Evolutionary conservation across 805 yeast species (phyloP), one percentile per base, ranked within the genome.

Genomic region (Cyberlindnera saturnus): DNA sequence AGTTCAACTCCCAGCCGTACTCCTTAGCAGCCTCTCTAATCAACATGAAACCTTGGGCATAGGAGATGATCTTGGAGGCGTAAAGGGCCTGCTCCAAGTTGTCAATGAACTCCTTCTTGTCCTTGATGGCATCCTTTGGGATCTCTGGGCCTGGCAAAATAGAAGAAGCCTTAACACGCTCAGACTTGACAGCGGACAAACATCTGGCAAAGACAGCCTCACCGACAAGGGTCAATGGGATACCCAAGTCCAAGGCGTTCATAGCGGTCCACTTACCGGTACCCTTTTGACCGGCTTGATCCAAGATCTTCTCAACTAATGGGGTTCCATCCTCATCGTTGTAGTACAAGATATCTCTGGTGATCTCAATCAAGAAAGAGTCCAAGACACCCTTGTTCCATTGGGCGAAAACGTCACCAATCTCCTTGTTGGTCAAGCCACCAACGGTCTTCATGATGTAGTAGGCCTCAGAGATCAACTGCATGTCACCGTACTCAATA

Each of bases 181-280:
- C 98, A 42, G 70, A 71, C 75, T 91, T 91, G 66, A 93, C 69
- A 48, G 98, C 87, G 55, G 98, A 90, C 61, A 91, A 72, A 75
- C 96, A 86, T 79, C 99, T 86, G 52, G 98, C 76, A 65, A 91
- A 90, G 57, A 91, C 99, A 48, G 99, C 98, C 79, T 91, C 99
- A 69, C 98, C 97, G 60, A 91, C 93, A 67, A 91, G 78, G 50
- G 98, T 89, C 59, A 91, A 96, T 57, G 99, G 99, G 86, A 87
- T 88, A 70, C 98, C 98, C 59, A 93, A 77, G 71, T 93, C 98
- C 61, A 91, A 77, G 51, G 98, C 98, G 67, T 89, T 90, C 70
- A 91, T 87, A 53, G 98, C 97, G 57, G 98, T 93, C 99, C 99
- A 91, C 77, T 91, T 91, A 76, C 99, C 99, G 56, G 99, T 91